Percentiles rank a stretch among this genome's conserved stretches.
Evolutionary conservation across 495 filamentous ascomycete genomes (phyloP).

Genomic region (Penicillium herquei): DNA sequence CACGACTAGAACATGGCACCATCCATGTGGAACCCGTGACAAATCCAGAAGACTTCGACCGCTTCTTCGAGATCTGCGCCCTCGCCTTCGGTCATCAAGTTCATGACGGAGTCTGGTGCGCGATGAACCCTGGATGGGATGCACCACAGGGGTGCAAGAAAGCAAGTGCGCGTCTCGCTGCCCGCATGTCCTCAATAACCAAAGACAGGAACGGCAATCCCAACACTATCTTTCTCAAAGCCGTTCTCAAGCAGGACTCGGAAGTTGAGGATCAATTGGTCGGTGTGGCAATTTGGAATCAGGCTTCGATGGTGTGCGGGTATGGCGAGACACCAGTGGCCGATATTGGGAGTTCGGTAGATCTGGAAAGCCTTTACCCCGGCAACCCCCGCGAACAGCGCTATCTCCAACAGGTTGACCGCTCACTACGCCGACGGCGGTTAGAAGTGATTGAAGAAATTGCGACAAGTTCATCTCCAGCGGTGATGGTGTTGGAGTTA

Average conservation of each 20-base stretch:
- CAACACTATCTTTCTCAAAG: slow-evolving; percentile 44
- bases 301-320: slow-evolving; percentile 31
- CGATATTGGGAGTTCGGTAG: slow-evolving; percentile 19
- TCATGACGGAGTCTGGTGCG: slow-evolving; percentile 41
- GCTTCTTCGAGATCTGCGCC: slow-evolving; percentile 7
- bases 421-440: slow-evolving; percentile 29
- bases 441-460: slow-evolving; percentile 28
- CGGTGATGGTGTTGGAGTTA: slow-evolving; percentile 36
- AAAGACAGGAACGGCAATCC: slow-evolving; percentile 33
- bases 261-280: slow-evolving; percentile 10
- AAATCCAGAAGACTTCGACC: slow-evolving; percentile 3
- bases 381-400: slow-evolving; percentile 34
- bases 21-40: neutral
- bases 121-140: slow-evolving; percentile 44
- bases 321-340: slow-evolving; percentile 25
- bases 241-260: slow-evolving; percentile 27
- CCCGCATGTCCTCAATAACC: slow-evolving; percentile 29
- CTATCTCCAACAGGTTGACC: slow-evolving; percentile 31
- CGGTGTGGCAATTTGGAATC: slow-evolving; percentile 43
- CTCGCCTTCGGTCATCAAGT: slow-evolving; percentile 40
- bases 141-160: slow-evolving; percentile 28
- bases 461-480: slow-evolving; percentile 23
- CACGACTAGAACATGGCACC: no score
- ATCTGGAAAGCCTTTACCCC: slow-evolving; percentile 34
- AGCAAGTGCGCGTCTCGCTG: slow-evolving; percentile 26